Percentiles rank a stretch among this genome's conserved stretches.
Conservation (phyloP, 495 filamentous ascomycete genomes). For the Xylaria grammica region DNA sequence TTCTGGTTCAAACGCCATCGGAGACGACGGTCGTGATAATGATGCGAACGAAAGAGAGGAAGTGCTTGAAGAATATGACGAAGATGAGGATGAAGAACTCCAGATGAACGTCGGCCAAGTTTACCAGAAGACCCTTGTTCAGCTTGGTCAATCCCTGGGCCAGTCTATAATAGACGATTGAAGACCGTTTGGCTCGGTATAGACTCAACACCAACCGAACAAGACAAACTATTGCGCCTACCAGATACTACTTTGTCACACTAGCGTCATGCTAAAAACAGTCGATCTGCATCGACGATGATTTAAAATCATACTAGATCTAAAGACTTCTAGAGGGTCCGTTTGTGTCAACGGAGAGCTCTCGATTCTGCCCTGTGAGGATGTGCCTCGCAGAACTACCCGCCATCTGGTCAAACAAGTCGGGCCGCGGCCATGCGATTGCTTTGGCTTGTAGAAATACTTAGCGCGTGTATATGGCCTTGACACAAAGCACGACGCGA, state of each 20-base stretch:
- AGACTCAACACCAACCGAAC: background rate
- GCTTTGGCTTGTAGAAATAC: background rate
- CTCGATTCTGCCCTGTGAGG: background rate
- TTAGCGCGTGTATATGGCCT: background rate
- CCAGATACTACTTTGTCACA: background rate
- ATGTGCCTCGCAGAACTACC: background rate
- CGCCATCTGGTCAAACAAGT: background rate
- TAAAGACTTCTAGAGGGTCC: too few relatives aligned
- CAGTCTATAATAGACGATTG: slow-evolving; percentile 21
- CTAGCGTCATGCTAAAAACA: background rate
- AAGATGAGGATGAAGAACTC: slow-evolving; percentile 49
- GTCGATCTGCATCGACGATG: background rate
- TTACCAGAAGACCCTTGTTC: slow-evolving; percentile 77
- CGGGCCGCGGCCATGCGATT: background rate
- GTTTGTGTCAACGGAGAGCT: background rate
- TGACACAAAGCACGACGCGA: too few relatives aligned
- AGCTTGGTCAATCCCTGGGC: slow-evolving; percentile 67
- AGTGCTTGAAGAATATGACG: slow-evolving; percentile 21
- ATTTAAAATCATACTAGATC: too few relatives aligned
- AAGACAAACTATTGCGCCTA: background rate
- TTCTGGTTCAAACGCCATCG: background rate
- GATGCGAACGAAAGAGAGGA: slow-evolving; percentile 24
- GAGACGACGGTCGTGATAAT: background rate
- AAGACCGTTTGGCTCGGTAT: background rate
- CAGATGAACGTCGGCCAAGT: slow-evolving; percentile 74